Evolutionary conservation across 805 yeast species (phyloP), one percentile per base, ranked within the genome.

Genomic region (Dipodascopsis tothii): DNA sequence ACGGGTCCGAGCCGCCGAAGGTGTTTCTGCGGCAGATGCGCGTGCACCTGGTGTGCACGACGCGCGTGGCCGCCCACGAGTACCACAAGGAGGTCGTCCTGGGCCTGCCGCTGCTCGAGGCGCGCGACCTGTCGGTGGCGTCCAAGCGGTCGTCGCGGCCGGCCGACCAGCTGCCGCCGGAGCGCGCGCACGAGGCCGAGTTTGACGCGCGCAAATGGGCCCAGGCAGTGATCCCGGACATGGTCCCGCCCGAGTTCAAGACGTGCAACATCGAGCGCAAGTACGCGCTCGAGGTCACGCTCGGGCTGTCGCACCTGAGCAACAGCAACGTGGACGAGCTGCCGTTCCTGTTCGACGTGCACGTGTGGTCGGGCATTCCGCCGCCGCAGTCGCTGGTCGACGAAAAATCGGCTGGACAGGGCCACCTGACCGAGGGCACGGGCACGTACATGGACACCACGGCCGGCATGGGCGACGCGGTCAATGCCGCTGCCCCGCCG

Each of bases 261-360:
- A 70, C 78, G 3, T 78, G 84, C 54, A 78, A 77, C 54, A 67
- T 80, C 19, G 56, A 64, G 7, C 65, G 82, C 32, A 51, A 46
- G n/a, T 75, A 77, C 54, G 49, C 54, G 3, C 41, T 75, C 33
- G 58, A 54, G 32, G 54, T 73, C 9, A 50, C 52, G 1, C 65
- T 60, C 3, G 69, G 67, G 21, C 20, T 18, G n/a, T 33, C 7
- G 36, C 22, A 18, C 33, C 3, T 22, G 5, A 22, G 18, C 25
- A 41, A 23, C 33, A 4, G 9, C 4, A 4, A 22, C 6, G 4
- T 44, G 6, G 33, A 45, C 52, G 14, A 16, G 5, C 32, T 50
- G 25, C 21, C 36, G 21, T 36, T 50, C 7, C 41, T 25, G 4
- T 41, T 32, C 33, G 45, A 45, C 5, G 21, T 50, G 25, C 35